Evolutionary conservation across 345 rosid species (phyloP), one percentile per base, ranked within the genome.

Genomic region (Pistacia atlantica): DNA sequence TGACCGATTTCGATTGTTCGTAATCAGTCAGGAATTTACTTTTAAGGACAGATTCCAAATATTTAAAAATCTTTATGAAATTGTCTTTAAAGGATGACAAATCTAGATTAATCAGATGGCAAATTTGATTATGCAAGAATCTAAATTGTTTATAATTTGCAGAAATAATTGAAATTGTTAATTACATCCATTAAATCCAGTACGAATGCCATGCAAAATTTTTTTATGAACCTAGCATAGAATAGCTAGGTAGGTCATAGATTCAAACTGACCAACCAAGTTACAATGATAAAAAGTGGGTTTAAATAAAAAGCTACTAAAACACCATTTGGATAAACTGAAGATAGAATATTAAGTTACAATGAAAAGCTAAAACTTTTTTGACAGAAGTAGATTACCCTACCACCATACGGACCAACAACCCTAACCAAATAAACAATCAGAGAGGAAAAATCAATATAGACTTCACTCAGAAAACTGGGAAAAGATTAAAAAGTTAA

Each of bases 401-500:
- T 18, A 35, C 18, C 12, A 48, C 33, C 25, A 31, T 22, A 37
- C 9, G 48, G 6, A n/a, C 51, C 61, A 49, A 20, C 35, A 62
- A 62, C 16, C 46, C 18, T 20, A 38, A 55, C 62, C 69, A 45
- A 54, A 51, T 51, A 52, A 68, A 52, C 72, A 68, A 51, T 14
- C 17, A 20, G 16, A 16, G 48, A 46, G 35, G 9, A 14, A 58
- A 12, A 33, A 31, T 38, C 42, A 59, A 45, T 28, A 18, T 13
- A 16, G 35, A 48, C 64, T 55, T 63, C 28, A 55, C 58, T 61
- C 49, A 33, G 67, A 17, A 75, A 71, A 42, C 61, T 51, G 20
- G 76, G 60, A 78, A 71, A 69, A 38, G 69, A 49, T 57, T 18
- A 58, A 65, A 71, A 69, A 70, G 75, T 71, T 60, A 77, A 33